These are phyloP conservation scores for Eragrostis tef DNA, from an alignment of 202 grass and related monocot genomes.

Conservation along the genomic window DNA sequence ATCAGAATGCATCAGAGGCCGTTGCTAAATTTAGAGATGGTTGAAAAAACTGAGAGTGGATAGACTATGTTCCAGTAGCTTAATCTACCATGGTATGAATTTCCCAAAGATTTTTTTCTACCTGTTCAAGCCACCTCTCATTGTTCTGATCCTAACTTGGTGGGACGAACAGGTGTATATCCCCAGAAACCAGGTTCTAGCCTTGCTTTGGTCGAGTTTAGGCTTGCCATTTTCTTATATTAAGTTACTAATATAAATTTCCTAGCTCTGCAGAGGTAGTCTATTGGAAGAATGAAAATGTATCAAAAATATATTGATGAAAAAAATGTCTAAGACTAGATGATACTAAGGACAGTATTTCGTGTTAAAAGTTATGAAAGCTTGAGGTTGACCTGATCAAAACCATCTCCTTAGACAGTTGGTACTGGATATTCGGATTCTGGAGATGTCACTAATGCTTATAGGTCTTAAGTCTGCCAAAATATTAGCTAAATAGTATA, in stretches of 20 bases:
- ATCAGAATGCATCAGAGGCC: conserved; percentile 6
- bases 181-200: neutral
- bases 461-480: neutral
- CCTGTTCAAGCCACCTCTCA: neutral
- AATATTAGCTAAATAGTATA: neutral
- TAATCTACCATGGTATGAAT: conserved; percentile 22
- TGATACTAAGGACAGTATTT: neutral
- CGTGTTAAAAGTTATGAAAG: conserved; percentile 18
- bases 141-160: neutral
- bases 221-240: neutral
- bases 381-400: neutral
- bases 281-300: neutral
- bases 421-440: conserved; percentile 21
- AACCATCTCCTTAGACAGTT: neutral
- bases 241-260: neutral
- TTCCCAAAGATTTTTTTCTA: conserved; percentile 22
- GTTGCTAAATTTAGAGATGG: neutral
- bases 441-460: neutral
- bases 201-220: neutral
- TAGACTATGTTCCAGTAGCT: neutral
- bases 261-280: neutral
- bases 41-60: neutral
- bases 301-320: neutral
- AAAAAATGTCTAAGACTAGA: conserved; percentile 8
- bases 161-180: neutral